Percentiles rank a stretch among this genome's conserved stretches.
Conservation (phyloP, 2,329 filamentous ascomycete species). For the Penicillium hordei region DNA sequence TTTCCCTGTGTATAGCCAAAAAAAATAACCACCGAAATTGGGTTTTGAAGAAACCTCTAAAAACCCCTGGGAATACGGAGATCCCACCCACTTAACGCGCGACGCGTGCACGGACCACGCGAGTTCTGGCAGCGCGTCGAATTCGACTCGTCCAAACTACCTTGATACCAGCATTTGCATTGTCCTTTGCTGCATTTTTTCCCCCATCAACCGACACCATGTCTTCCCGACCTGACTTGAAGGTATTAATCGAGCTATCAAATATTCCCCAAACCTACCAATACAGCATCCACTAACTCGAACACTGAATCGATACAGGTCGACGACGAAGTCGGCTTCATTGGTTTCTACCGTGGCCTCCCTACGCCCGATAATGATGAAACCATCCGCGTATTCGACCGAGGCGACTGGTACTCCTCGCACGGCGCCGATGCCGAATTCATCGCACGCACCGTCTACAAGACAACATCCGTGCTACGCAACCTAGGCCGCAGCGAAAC, state of each 20-base stretch:
- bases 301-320: conserved; percentile 55
- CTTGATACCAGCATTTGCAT: conserved; percentile 7
- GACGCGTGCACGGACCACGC: conserved; percentile 35
- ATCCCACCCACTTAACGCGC: conserved; percentile 25
- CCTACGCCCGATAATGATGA: conserved; percentile 60
- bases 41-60: too few relatives aligned
- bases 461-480: conserved; percentile 91
- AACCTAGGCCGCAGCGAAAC: conserved; percentile 82
- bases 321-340: conserved; percentile 96
- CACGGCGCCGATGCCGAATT: conserved; percentile 50
- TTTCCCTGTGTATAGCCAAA: background rate
- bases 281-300: background rate
- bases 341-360: conserved; percentile 91
- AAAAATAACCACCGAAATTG: background rate
- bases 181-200: conserved; percentile 10
- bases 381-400: conserved; percentile 87
- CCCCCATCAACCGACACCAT: conserved; percentile 47
- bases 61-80: background rate
- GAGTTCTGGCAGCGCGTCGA: conserved; percentile 33
- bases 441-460: conserved; percentile 73
- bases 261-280: background rate
- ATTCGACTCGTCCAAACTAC: conserved; percentile 14
- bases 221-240: conserved; percentile 71
- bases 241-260: conserved; percentile 49
- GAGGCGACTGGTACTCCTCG: conserved; percentile 89